Evolutionary conservation across 2,329 filamentous ascomycete genomes (phyloP).

Genomic region (Mycocentrospora acerina): DNA sequence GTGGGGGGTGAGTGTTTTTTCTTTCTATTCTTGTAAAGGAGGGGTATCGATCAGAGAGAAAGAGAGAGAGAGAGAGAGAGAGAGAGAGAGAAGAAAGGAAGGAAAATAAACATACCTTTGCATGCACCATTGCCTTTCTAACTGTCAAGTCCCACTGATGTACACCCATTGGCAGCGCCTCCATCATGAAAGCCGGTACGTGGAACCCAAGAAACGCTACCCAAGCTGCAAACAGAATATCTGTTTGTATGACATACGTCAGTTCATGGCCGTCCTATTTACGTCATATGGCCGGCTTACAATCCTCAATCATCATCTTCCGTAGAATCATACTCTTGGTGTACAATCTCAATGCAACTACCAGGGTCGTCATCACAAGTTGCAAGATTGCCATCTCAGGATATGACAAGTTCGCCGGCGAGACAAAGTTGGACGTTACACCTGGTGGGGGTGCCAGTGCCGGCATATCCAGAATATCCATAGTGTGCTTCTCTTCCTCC

Average conservation of each 20-base stretch:
- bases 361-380: conserved; percentile 7
- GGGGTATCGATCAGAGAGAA: no score
- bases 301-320: conserved; percentile 13
- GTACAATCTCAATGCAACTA: conserved; percentile 9
- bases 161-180: conserved; percentile 7
- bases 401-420: conserved; percentile 7
- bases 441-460: conserved; percentile 10
- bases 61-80: background rate
- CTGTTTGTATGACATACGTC: conserved; percentile 3
- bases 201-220: conserved; percentile 10
- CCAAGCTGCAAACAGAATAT: conserved; percentile 12
- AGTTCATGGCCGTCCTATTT: background rate
- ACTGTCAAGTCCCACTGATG: conserved; percentile 14
- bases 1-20: background rate
- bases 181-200: conserved; percentile 9
- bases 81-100: background rate
- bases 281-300: conserved; percentile 3
- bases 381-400: conserved; percentile 8
- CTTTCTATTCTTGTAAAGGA: no score
- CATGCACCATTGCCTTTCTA: conserved; percentile 8
- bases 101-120: conserved; percentile 9
- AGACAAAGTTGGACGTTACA: conserved; percentile 8
- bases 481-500: no score
- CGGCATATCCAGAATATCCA: conserved; percentile 8
- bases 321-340: conserved; percentile 8